Evolutionary conservation across 1,284 basidiomycete genomes (phyloP), one percentile per base, ranked within the genome.

Genomic region (Malassezia cuniculi): DNA sequence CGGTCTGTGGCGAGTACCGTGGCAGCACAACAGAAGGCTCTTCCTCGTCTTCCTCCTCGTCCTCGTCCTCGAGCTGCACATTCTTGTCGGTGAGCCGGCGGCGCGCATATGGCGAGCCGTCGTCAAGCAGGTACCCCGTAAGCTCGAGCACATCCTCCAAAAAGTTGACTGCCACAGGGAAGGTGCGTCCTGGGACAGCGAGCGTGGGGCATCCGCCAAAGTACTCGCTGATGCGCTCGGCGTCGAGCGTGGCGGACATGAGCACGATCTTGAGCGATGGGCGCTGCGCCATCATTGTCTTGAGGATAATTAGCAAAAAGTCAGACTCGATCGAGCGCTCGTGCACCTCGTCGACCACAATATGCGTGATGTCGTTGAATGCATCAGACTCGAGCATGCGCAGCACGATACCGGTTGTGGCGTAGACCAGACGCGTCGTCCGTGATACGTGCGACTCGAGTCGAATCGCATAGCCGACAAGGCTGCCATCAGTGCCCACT

Each of bases 261-360:
- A 97, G 75, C 22, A 97, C 78, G 21, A 99, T 78, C 69, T 85
- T 90, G 34, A 99, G 73, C 55, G 90, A 80, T 31, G 79, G 76
- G 16, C 85, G 76, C 49, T 81, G 77, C 37, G 76, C 70, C 31
- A 95, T 68, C 15, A 97, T 71, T n/a, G 83, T 81, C 69, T 87
- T 89, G 41, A 99, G 74, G 7, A 95, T 85, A 58, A 97, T 87
- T 16, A 99, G 73, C 19, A 99, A 74, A 70, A 97, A 99, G 69
- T 97, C 93, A 0, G 85, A 89, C 66, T 99, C 90, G 54, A 99
- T 95, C 3, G 81, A 85, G 10, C 93, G 79, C 70, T 97, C 93
- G 62, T 97, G 69, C 34, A 85, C 83, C 69, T 87, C 84, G 55
- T 87, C 84, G 44, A 89, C 80, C 50, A 87, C 79, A 55, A 87